These are phyloP conservation scores for Platanthera guangdongensis DNA, from an alignment of 106 monocot species.

Conservation along the genomic window DNA sequence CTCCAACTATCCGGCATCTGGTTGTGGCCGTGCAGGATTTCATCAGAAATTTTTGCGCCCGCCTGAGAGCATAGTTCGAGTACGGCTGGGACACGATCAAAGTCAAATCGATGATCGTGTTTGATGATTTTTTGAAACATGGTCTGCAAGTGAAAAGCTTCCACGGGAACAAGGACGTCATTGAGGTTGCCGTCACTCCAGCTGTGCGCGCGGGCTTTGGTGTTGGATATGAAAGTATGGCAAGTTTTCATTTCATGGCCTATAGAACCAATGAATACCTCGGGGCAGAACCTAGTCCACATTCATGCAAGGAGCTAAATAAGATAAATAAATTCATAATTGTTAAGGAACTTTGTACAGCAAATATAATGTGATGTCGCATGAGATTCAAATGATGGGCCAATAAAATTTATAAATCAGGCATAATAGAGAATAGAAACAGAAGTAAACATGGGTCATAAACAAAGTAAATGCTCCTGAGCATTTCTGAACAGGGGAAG, in stretches of 20 bases:
- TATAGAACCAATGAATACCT: slow-evolving; percentile 53
- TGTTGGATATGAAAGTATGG: slow-evolving; percentile 57
- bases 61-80: slow-evolving; percentile 83
- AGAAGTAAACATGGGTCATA: too few relatives aligned
- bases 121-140: slow-evolving; percentile 68
- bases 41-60: slow-evolving; percentile 44
- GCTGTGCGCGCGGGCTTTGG: slow-evolving; percentile 36
- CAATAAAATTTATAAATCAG: too few relatives aligned
- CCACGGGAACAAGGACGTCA: slow-evolving; percentile 58
- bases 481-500: too few relatives aligned
- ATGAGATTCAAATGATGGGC: background rate
- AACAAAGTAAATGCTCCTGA: too few relatives aligned
- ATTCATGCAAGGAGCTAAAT: background rate
- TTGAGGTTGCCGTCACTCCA: slow-evolving; percentile 45
- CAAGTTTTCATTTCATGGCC: slow-evolving; percentile 79
- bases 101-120: slow-evolving; percentile 76
- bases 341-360: background rate
- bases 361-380: background rate
- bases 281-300: slow-evolving; percentile 60
- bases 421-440: too few relatives aligned
- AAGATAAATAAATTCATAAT: background rate
- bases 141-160: slow-evolving; percentile 54
- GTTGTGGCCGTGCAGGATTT: slow-evolving; percentile 12
- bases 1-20: background rate
- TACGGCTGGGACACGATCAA: slow-evolving; percentile 57